Evolutionary conservation across 768 basidiomycete genomes (phyloP), one percentile per base, ranked within the genome.

Genomic region (Kwoniella heveanensis): DNA sequence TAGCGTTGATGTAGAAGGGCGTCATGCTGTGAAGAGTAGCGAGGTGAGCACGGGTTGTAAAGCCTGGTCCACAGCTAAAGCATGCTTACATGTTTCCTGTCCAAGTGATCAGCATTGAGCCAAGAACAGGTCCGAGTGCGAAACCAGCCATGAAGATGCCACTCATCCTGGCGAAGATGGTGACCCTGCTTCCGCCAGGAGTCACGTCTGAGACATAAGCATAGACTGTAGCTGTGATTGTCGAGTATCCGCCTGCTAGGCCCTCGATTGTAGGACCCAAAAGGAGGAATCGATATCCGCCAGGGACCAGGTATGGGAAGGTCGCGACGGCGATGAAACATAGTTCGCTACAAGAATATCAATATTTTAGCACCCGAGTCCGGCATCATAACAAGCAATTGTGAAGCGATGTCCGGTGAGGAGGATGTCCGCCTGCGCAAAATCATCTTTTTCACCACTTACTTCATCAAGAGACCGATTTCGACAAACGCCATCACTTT

Each of bases 251-350:
- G 27, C 92, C 92, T 5, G 89, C 84, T 19, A 89, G 79, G 1
- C 92, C 92, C 65, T 95, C 92, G 4, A 90, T 74, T 15, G 89
- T 81, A 0, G 92, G 90, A 1, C 91, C 90, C 55, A 90, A 77
- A 24, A 94, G 81, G 53, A 96, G 85, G 47, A 92, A 82, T 39
- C 85, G 84, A 72, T 90, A 88, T 2, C 83, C 80, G 2, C 78
- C 53, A 84, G 84, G 53, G 87, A 82, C 15, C 83, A 83, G 46
- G 85, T 87, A 49, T 83, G 84, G 37, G 86, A 83, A 88, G 0
- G 84, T 84, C 64, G 90, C 89, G 10, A 90, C 89, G n/a, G 92
- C 83, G 49, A 91, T 83, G 74, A 92, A 91, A 27, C 85, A 84
- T 21, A 87, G 71, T 72, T 95, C 92, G 80, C 92, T 95, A 29